Base-by-base conservation (phyloP, 352 stramenopile species). In the Elongisporangium undulatum region DNA sequence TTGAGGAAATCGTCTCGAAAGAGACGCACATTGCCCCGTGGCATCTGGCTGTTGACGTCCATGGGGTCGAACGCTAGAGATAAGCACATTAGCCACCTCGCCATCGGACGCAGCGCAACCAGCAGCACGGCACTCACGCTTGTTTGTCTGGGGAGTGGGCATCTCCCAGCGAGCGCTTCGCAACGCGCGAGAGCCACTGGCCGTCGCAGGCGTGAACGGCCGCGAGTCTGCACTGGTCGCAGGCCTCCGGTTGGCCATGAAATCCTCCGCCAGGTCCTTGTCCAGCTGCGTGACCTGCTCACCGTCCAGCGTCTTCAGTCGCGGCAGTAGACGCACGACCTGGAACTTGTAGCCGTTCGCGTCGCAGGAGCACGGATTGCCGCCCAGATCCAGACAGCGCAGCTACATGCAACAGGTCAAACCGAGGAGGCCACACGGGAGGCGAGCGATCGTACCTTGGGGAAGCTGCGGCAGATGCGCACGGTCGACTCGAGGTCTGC, bases 1-100 rank as follows among this genome's bases (percentile, higher is more conserved):
- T 94, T 94, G 53, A 94, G 64, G 39, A 90, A 94, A 45, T 94
- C 82, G 61, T 94, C 85, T 16, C 82, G 85, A 55, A 94, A 94
- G 45, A 94, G 68, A 8, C 84, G 85, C 17, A 92, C 85, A 34
- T 90, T 88, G 39, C 85, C 85, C 20, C 74, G 78, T 3, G 79
- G 79, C 82, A 92, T 92, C 49, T 82, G 67, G 6, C 67, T 70
- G 54, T 69, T 87, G 5, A 56, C 9, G 29, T 41, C 55, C 57
- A 92, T 90, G 13, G 82, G 69, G 56, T 89, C 74, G 21, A 74
- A 74, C 19, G 56, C 74, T 80, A 22, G 12, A 53, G 45, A 21
- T n/a, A n/a, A 51, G 2, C n/a, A n/a, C 12, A 49, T 49, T 10
- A 49, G 45, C 45, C 16, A 51, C 16, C 16, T 21, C 9, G 45